Evolutionary conservation across 192 early-diverging fungal species (phyloP).

Genomic region (Entomortierella lignicola): DNA sequence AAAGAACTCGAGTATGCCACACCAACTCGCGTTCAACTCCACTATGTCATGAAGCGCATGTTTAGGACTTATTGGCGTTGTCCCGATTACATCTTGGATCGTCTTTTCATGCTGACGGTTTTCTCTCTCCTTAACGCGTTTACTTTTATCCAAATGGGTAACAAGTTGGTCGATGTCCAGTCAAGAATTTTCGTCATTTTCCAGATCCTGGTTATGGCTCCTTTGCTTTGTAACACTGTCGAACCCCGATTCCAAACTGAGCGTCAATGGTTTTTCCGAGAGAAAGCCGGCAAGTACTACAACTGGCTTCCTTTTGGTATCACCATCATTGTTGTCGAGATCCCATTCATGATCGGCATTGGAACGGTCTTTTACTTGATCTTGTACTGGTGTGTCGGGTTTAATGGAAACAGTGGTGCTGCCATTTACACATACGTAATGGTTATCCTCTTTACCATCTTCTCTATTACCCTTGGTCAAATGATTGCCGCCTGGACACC

Average conservation of each 20-base stretch:
- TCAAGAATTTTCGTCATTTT: constrained; percentile 79
- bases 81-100: constrained; percentile 78
- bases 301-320: constrained; percentile 72
- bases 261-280: constrained; percentile 73
- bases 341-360: constrained; percentile 73
- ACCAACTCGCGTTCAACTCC: constrained; percentile 57
- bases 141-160: constrained; percentile 73
- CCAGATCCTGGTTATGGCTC: constrained; percentile 70
- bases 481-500: constrained; percentile 76
- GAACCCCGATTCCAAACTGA: constrained; percentile 73
- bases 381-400: constrained; percentile 81
- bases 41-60: constrained; percentile 72
- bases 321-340: constrained; percentile 72
- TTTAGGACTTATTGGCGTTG: constrained; percentile 74
- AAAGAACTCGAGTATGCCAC: constrained; percentile 61
- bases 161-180: constrained; percentile 66
- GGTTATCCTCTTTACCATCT: constrained; percentile 67
- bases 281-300: constrained; percentile 74
- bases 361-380: constrained; percentile 73
- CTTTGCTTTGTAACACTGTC: constrained; percentile 74
- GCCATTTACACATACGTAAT: constrained; percentile 73
- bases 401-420: constrained; percentile 58
- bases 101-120: constrained; percentile 63
- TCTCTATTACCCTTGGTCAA: constrained; percentile 77
- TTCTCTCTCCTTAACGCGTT: constrained; percentile 73